Base-by-base conservation (phyloP, 495 filamentous ascomycete genomes). In the Penicillium lagena region DNA sequence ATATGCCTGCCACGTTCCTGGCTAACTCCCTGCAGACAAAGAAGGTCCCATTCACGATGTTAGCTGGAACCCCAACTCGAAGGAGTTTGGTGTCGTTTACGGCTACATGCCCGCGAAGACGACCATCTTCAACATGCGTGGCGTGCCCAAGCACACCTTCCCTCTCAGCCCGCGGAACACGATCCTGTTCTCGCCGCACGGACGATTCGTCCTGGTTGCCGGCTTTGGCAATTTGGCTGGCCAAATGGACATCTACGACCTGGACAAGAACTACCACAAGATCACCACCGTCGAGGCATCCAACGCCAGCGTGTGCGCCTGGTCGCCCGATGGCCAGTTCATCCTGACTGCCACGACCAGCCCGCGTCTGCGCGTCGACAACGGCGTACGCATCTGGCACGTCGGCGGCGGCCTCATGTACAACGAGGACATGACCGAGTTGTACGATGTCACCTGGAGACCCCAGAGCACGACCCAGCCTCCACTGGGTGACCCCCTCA, bases 21-120 rank as follows among this genome's bases (percentile, higher is more conserved):
- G 13, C 35, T 39, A n/a, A 27, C 17, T 11, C 29, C 9, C 3
- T 29, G 37, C 46, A 83, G 93, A 98, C 74, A 97, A 96, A 68
- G 90, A 97, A 60, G 93, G 93, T 1, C 93, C 93, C 12, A 97
- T 98, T 51, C 91, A 98, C 65, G 93, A 98, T 58, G 93, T 98
- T 33, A 77, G 85, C n/a, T 98, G 93, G 93, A 95, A 89, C 12
- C 89, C 93, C 14, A 96, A 90, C 64, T 91, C 87, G 31, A 91
- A 88, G 67, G 89, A 96, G 64, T 98, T 98, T 56, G 93, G 89
- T 51, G 93, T 98, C 14, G 80, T 95, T 14, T 98, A 98, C 59
- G 93, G 93, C 38, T 96, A 86, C 64, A 98, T 95, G 86, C 93
- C 93, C 10, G 88, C 94, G 13, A 97, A 96, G 71, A 93, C 93